Conservation (phyloP, 2,329 filamentous ascomycete species). For the Xylaria polymorpha region DNA sequence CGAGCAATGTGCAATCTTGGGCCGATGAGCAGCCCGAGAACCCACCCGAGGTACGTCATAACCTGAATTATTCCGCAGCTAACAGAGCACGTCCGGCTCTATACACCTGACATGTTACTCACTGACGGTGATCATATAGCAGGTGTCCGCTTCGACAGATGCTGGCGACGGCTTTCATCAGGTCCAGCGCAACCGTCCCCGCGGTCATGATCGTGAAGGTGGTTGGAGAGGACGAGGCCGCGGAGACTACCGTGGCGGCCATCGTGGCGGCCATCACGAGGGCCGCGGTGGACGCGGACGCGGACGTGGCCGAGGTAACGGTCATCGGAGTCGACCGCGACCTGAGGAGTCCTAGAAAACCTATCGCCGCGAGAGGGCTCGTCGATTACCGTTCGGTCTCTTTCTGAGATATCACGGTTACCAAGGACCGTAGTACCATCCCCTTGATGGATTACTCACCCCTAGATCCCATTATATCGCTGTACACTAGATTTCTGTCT, state of each 20-base stretch:
- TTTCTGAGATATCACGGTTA: constrained; percentile 33
- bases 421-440: constrained; percentile 32
- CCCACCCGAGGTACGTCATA: constrained; percentile 56
- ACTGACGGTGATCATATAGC: constrained; percentile 37
- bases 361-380: constrained; percentile 38
- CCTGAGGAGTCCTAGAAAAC: constrained; percentile 49
- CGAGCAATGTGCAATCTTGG: constrained; percentile 75
- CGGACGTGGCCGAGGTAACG: constrained; percentile 45
- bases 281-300: constrained; percentile 49
- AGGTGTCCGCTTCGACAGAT: constrained; percentile 43
- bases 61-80: not conserved
- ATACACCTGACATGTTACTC: constrained; percentile 18
- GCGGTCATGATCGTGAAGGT: constrained; percentile 49
- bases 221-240: constrained; percentile 48
- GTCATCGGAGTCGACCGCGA: constrained; percentile 44
- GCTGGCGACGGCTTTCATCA: constrained; percentile 50
- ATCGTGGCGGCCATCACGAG: constrained; percentile 45
- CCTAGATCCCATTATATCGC: constrained; percentile 29
- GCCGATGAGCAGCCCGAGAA: constrained; percentile 79
- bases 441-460: constrained; percentile 19
- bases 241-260: constrained; percentile 48
- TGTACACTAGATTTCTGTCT: constrained; percentile 40
- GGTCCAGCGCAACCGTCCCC: constrained; percentile 50
- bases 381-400: constrained; percentile 36
- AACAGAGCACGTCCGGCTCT: not conserved